Percentiles rank a stretch among this genome's conserved stretches.
Evolutionary conservation across 1,284 basidiomycete genomes (phyloP).

Genomic region (Malassezia nana): DNA sequence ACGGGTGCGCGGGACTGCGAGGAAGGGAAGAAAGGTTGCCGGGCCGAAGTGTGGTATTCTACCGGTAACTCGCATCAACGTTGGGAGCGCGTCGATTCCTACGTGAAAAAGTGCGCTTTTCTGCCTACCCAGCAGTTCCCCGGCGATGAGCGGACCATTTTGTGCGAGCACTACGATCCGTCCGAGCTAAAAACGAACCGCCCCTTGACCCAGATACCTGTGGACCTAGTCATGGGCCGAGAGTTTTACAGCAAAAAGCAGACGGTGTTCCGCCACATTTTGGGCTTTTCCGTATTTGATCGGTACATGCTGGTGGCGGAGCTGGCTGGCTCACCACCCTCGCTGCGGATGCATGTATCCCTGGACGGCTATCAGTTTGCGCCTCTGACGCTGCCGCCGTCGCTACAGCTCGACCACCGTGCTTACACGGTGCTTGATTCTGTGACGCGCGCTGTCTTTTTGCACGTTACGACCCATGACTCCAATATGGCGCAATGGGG

Average conservation of each 20-base stretch:
- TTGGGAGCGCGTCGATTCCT: constrained; percentile 71
- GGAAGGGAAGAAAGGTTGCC: constrained; percentile 37
- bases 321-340: constrained; percentile 51
- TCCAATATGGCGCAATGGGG: constrained; percentile 67
- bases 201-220: constrained; percentile 45
- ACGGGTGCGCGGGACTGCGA: constrained; percentile 65
- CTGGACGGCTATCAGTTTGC: constrained; percentile 78
- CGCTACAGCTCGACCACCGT: constrained; percentile 73
- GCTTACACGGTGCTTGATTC: constrained; percentile 93
- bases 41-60: constrained; percentile 37
- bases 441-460: constrained; percentile 79
- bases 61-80: constrained; percentile 56
- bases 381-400: constrained; percentile 75
- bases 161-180: constrained; percentile 80
- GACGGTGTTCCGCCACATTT: constrained; percentile 68
- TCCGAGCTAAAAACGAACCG: constrained; percentile 14
- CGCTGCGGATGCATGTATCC: constrained; percentile 66
- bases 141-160: constrained; percentile 70
- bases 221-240: constrained; percentile 69
- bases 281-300: constrained; percentile 91
- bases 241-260: constrained; percentile 65
- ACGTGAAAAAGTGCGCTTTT: constrained; percentile 87
- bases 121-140: constrained; percentile 65
- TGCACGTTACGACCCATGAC: constrained; percentile 86
- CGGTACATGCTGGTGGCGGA: constrained; percentile 90